Evolutionary conservation across 345 rosid genomes (phyloP), one percentile per base, ranked within the genome.

Genomic region (Boechera retrofracta): DNA sequence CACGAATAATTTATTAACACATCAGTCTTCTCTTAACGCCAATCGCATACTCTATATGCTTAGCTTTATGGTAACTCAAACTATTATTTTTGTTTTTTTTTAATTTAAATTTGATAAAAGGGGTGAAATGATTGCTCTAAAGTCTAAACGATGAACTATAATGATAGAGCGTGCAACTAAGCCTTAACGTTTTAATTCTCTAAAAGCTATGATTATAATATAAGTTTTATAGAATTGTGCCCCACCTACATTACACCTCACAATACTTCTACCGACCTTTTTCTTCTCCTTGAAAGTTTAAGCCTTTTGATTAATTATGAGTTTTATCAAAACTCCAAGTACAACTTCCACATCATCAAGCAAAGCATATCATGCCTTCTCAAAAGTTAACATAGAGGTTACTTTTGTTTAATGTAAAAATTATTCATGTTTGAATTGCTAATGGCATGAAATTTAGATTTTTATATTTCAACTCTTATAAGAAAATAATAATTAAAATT

Each of bases 241-340:
- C 72, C 74, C 52, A 76, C 48, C 75, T 70, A 79, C 69, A 74
- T 2, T 28, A 28, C 29, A 28, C 45, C 47, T 77, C 66, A 51
- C 7, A 72, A 47, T 32, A 9, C 24, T 13, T 58, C 32, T 70
- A 7, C 29, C 15, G 44, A 59, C 68, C 72, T 60, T 71, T 71
- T 79, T 28, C 4, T 49, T 70, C 67, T 79, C 59, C 71, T 58
- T 51, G 38, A 60, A 52, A 73, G 18, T 18, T 16, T 29, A 69
- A 65, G 64, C 69, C 52, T 33, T 64, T 49, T 65, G 28, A 38
- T 56, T 64, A 57, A 53, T 64, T 28, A 48, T 57, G 16, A 36
- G 45, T 74, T 33, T 62, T 49, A 49, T 35, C 31, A 39, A 48
- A 61, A 36, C 36, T 48, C 38, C 38, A 73, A 64, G 54, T 55